Percentiles rank a stretch among this genome's conserved stretches.
These are phyloP conservation scores for Pythium apleroticum DNA, from an alignment of 352 stramenopile genomes.

Conservation along the genomic window DNA sequence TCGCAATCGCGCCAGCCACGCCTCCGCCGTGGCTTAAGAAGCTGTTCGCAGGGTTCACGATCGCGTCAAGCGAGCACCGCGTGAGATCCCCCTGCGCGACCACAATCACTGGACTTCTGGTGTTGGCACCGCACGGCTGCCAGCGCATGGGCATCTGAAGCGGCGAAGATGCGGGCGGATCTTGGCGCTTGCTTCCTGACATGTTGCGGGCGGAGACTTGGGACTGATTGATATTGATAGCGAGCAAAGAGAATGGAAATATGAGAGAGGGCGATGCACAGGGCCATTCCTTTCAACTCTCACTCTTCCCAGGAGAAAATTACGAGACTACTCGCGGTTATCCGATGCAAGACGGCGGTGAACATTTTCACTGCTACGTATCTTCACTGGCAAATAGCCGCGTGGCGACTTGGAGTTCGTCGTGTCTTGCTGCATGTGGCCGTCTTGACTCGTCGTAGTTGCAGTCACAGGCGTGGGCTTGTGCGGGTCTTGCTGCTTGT, in stretches of 20 bases:
- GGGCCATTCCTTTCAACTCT: background rate
- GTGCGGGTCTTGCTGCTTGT: no score
- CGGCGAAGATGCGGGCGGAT: no score
- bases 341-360: no score
- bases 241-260: background rate
- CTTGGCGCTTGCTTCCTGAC: background rate
- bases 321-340: background rate
- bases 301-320: background rate
- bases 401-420: no score
- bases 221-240: background rate
- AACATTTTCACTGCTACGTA: background rate
- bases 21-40: slow-evolving; percentile 38
- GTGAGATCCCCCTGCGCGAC: slow-evolving; percentile 48
- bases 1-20: slow-evolving; percentile 35
- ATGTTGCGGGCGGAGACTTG: background rate
- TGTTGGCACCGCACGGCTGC: background rate
- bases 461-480: no score
- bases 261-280: background rate
- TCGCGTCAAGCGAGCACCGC: slow-evolving; percentile 33
- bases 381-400: no score
- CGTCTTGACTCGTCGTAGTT: no score
- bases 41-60: slow-evolving; percentile 48
- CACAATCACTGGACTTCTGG: slow-evolving; percentile 15
- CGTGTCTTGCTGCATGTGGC: no score
- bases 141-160: background rate